Conservation (phyloP, 2,329 filamentous ascomycete genomes). For the Incumbomyces delicatus region DNA sequence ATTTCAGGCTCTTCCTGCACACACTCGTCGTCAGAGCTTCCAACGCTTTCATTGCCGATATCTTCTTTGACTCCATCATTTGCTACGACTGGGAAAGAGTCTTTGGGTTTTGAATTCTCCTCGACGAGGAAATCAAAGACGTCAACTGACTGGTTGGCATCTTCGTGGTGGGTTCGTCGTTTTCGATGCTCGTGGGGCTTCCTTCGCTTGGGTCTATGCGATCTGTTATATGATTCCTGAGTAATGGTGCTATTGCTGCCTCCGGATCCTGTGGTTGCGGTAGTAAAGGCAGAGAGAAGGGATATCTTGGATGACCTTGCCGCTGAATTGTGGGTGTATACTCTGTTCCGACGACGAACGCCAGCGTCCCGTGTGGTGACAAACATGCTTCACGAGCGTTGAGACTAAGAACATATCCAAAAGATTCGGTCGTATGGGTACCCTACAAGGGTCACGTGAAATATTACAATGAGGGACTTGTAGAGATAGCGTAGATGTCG, state of each 20-base stretch:
- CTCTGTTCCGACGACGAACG: slow-evolving; percentile 4
- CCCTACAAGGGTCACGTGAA: not conserved
- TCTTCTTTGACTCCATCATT: not conserved
- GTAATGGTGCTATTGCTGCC: slow-evolving; percentile 18
- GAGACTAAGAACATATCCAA: slow-evolving; percentile 1
- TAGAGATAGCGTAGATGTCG: not conserved
- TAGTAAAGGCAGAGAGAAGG: slow-evolving; percentile 19
- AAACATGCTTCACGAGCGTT: slow-evolving; percentile 5
- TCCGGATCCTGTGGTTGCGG: slow-evolving; percentile 17
- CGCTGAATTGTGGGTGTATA: slow-evolving; percentile 9
- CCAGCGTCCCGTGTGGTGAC: slow-evolving; percentile 3
- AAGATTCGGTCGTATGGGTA: not conserved
- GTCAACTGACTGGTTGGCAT: not conserved
- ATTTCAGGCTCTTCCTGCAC: slow-evolving; percentile 1
- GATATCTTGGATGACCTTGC: slow-evolving; percentile 20
- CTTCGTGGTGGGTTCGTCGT: not conserved
- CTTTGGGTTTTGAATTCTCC: slow-evolving; percentile 13
- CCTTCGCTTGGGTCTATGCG: slow-evolving; percentile 12
- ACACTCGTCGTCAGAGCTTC: slow-evolving; percentile 8
- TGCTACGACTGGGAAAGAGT: slow-evolving; percentile 7
- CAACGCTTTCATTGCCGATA: slow-evolving; percentile 1
- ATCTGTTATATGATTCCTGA: slow-evolving; percentile 18
- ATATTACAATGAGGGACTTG: not conserved
- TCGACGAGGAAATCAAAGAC: slow-evolving; percentile 9
- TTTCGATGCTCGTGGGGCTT: slow-evolving; percentile 1